Percentiles rank a stretch among this genome's conserved stretches.
phyloP scores from a whole-genome alignment of 805 yeast genomes.

The Aciculoconidium aculeatum region DNA sequence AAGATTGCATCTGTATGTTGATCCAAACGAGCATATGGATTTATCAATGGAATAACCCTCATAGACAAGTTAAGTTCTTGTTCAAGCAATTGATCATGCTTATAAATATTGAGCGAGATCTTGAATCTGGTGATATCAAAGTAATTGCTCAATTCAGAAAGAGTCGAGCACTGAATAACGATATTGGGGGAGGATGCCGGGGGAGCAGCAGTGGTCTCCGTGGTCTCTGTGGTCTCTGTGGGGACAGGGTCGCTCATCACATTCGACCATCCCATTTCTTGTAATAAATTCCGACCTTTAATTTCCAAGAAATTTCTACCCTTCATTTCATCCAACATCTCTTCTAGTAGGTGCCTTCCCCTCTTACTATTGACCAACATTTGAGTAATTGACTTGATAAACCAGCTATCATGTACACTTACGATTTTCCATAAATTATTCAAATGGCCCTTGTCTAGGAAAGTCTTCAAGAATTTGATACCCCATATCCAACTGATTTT shows the following conservation, averaged over 20 bases:
- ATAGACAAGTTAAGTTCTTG: slow-evolving; percentile 19
- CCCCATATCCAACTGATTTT: slow-evolving; percentile 69
- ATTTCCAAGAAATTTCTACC: no score
- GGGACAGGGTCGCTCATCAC: no score
- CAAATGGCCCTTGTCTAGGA: slow-evolving; percentile 52
- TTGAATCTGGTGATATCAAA: slow-evolving; percentile 74
- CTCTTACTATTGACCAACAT: slow-evolving; percentile 61
- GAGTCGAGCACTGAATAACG: slow-evolving; percentile 41
- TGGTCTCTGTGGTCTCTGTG: no score
- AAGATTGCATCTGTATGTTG: slow-evolving; percentile 15
- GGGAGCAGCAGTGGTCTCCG: no score
- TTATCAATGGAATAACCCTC: slow-evolving; percentile 16
- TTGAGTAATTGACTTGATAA: slow-evolving; percentile 71
- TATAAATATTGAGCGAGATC: slow-evolving; percentile 69
- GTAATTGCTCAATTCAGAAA: slow-evolving; percentile 50
- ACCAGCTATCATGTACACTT: slow-evolving; percentile 89
- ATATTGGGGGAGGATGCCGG: no score
- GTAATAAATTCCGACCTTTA: no score
- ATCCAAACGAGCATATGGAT: slow-evolving; percentile 15
- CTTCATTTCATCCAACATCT: no score
- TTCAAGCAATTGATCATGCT: slow-evolving; percentile 54
- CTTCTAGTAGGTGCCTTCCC: no score
- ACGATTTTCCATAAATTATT: slow-evolving; percentile 51
- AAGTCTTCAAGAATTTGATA: slow-evolving; percentile 42
- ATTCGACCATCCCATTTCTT: no score